These are phyloP conservation scores for Taiwanofungus camphoratus DNA, from an alignment of 1,284 basidiomycete genomes.

Conservation along the genomic window DNA sequence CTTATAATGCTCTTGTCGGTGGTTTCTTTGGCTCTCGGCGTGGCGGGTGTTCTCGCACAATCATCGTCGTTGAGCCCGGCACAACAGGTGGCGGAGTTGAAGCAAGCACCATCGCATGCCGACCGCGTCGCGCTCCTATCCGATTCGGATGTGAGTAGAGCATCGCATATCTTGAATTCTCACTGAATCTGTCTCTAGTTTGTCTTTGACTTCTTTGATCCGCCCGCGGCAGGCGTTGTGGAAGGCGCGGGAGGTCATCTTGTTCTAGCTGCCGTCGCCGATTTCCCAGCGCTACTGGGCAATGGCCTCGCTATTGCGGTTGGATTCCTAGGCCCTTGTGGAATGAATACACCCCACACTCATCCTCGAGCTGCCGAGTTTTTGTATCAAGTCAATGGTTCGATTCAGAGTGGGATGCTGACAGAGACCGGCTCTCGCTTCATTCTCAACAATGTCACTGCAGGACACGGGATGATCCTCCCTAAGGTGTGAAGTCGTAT, in stretches of 20 bases:
- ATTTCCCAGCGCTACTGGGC: constrained; percentile 26
- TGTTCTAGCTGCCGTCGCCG: constrained; percentile 20
- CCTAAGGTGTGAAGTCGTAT: constrained; percentile 15
- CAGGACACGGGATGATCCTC: constrained; percentile 31
- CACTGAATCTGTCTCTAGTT: too few species aligned
- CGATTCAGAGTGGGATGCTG: constrained; percentile 29
- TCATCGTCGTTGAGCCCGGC: background rate
- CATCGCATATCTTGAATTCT: too few species aligned
- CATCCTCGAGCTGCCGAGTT: constrained; percentile 35
- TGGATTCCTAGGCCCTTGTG: constrained; percentile 28
- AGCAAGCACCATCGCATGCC: constrained; percentile 14
- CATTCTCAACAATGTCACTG: constrained; percentile 27
- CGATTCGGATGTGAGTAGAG: constrained; percentile 17
- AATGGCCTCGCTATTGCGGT: constrained; percentile 25
- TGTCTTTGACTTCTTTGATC: constrained; percentile 26
- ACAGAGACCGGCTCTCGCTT: constrained; percentile 32
- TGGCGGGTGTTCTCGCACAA: background rate
- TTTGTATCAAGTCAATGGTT: constrained; percentile 30
- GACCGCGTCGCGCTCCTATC: constrained; percentile 21
- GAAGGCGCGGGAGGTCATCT: constrained; percentile 23
- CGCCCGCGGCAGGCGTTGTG: constrained; percentile 11
- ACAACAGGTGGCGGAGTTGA: background rate
- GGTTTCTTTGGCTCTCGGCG: background rate
- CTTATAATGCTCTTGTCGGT: background rate
- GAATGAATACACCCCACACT: constrained; percentile 34